These are phyloP conservation scores for Paramecium sonneborni DNA, from an alignment of 73 alveolate genomes.

Conservation along the genomic window DNA sequence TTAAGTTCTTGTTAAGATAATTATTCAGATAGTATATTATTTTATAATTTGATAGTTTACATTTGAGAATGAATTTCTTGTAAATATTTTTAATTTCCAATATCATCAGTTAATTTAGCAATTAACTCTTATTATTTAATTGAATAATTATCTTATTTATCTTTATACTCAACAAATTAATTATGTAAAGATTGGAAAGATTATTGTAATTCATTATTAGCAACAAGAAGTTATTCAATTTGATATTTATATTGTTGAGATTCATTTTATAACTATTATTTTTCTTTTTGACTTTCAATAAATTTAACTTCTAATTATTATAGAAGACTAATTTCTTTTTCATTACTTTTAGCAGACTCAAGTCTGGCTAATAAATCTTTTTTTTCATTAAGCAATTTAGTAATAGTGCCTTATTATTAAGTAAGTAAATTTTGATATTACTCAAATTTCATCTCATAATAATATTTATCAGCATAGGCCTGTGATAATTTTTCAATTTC, in stretches of 20 bases:
- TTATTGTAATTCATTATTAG: neutral
- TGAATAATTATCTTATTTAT: neutral
- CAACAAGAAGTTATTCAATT: neutral
- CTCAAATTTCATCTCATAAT: slow-evolving; percentile 54
- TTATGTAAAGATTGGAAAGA: neutral
- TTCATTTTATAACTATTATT: neutral
- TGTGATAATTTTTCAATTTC: slow-evolving; percentile 20
- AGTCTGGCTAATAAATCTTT: neutral
- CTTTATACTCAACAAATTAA: neutral
- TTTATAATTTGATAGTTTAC: neutral
- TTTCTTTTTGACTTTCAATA: neutral
- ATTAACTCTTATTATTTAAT: neutral
- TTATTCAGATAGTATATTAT: slow-evolving; percentile 19
- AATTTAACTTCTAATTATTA: neutral
- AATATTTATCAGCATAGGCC: slow-evolving; percentile 51
- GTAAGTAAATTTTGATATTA: neutral
- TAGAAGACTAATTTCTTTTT: neutral
- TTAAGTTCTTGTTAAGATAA: neutral
- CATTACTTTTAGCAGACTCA: neutral
- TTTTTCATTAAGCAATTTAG: slow-evolving; percentile 14
- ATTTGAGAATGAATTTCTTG: neutral
- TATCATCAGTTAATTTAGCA: neutral
- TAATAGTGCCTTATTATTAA: neutral
- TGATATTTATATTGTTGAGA: neutral
- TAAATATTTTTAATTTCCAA: neutral